A percentile compares a stretch with the other conserved stretches of the same genome.
Evolutionary conservation across 352 stramenopile genomes (phyloP).

Genomic region (Phytopythium cucurbitacearum): DNA sequence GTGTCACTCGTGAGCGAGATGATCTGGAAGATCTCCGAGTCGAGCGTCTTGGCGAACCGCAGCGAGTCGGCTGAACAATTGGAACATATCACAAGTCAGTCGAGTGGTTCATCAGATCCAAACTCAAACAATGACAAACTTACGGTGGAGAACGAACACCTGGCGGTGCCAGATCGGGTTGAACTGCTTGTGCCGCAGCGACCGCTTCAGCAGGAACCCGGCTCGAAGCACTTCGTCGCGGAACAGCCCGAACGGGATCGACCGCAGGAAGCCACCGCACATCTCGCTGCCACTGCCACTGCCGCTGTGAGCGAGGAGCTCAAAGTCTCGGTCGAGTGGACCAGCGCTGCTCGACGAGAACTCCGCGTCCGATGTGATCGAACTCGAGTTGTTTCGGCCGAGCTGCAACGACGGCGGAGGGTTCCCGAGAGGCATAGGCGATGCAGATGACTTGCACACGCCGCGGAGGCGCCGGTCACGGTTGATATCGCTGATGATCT

Average conservation of each 20-base stretch:
- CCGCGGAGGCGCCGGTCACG: conserved; percentile 4
- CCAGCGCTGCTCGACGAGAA: not conserved
- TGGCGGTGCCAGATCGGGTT: conserved; percentile 75
- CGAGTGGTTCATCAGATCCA: conserved; percentile 2
- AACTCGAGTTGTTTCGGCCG: conserved; percentile 15
- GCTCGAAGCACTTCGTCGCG: conserved; percentile 64
- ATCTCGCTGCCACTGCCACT: conserved; percentile 8
- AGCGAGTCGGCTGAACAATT: conserved; percentile 38
- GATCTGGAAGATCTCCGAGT: conserved; percentile 70
- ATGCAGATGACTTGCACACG: not conserved
- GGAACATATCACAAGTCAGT: conserved; percentile 2
- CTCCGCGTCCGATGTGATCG: not conserved
- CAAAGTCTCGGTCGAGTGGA: not conserved
- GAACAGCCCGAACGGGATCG: conserved; percentile 39
- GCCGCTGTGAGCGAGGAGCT: conserved; percentile 9
- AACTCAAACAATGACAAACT: not conserved
- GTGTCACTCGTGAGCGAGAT: conserved; percentile 63
- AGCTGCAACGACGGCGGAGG: conserved; percentile 1
- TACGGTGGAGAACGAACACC: conserved; percentile 71
- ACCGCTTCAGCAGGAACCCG: conserved; percentile 83
- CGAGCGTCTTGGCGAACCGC: conserved; percentile 62
- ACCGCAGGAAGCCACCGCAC: conserved; percentile 24
- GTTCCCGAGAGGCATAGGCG: not conserved
- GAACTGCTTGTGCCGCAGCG: conserved; percentile 83
- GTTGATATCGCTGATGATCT: conserved; percentile 18